Evolutionary conservation across 768 basidiomycete genomes (phyloP).

Genomic region (Rhodosporidiobolus odoratus): DNA sequence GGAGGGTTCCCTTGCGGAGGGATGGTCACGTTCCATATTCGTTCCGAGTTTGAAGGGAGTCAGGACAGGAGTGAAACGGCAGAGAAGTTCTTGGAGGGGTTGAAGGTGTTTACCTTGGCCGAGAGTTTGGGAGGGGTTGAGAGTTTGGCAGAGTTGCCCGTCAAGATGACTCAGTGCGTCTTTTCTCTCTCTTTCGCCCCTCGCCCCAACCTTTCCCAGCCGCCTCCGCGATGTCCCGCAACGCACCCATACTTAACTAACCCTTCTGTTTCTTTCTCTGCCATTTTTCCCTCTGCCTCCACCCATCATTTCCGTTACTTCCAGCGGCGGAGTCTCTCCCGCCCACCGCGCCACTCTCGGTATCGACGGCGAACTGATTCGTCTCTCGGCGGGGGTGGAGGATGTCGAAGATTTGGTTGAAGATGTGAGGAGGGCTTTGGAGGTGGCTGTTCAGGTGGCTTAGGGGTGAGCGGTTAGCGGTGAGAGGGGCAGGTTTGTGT

Average conservation of each 20-base stretch:
- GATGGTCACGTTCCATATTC: slow-evolving; percentile 70
- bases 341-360: slow-evolving; percentile 65
- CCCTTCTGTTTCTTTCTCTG: background rate
- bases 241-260: no score
- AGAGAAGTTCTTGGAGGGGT: slow-evolving; percentile 46
- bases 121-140: slow-evolving; percentile 91
- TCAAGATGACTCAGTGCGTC: slow-evolving; percentile 70
- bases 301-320: background rate
- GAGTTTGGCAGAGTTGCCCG: slow-evolving; percentile 78
- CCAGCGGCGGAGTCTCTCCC: slow-evolving; percentile 57
- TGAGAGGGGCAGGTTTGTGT: no score
- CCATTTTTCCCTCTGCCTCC: background rate
- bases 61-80: slow-evolving; percentile 50
- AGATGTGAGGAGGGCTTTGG: slow-evolving; percentile 65
- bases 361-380: slow-evolving; percentile 65
- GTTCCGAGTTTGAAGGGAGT: slow-evolving; percentile 43
- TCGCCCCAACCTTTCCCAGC: background rate
- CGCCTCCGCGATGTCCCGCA: no score
- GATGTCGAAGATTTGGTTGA: slow-evolving; percentile 72
- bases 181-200: background rate
- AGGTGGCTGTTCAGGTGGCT: slow-evolving; percentile 46
- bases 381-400: slow-evolving; percentile 83
- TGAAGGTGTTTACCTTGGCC: slow-evolving; percentile 53
- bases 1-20: slow-evolving; percentile 81
- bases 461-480: no score